A percentile compares a stretch with the other conserved stretches of the same genome.
These are phyloP conservation scores for Narthecium ossifragum DNA, from an alignment of 106 monocot species.

Conservation along the genomic window DNA sequence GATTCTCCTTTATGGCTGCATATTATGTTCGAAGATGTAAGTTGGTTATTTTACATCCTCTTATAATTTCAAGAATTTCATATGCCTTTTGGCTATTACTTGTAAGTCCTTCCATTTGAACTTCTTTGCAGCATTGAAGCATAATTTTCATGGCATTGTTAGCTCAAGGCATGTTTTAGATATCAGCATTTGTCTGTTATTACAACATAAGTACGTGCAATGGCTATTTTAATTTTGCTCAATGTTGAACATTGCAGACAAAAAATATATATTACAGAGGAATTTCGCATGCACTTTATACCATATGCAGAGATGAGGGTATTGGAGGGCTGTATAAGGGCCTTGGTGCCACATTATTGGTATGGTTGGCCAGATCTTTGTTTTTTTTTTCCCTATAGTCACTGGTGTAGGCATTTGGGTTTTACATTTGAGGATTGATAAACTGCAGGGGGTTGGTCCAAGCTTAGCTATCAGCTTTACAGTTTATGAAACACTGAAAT, in stretches of 20 bases:
- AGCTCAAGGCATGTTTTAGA: no score
- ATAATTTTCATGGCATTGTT: no score
- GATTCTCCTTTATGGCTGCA: no score
- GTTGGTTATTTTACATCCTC: no score
- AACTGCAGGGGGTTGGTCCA: slow-evolving; percentile 80
- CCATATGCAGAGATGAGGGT: slow-evolving; percentile 92
- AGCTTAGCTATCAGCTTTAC: slow-evolving; percentile 88
- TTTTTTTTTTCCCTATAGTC: neutral
- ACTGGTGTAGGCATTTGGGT: slow-evolving; percentile 1
- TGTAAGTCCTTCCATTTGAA: no score
- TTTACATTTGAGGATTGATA: slow-evolving; percentile 3
- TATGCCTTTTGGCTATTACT: no score
- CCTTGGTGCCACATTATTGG: slow-evolving; percentile 82
- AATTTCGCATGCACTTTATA: slow-evolving; percentile 71
- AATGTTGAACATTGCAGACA: slow-evolving; percentile 51
- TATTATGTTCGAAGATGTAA: no score
- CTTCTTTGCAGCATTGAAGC: no score
- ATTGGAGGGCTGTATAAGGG: slow-evolving; percentile 77
- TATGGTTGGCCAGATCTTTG: slow-evolving; percentile 13
- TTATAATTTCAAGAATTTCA: no score
- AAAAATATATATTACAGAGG: slow-evolving; percentile 73
- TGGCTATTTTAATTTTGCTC: slow-evolving; percentile 1
- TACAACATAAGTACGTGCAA: no score
- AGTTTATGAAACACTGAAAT: slow-evolving; percentile 76
- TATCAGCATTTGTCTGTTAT: no score